These are phyloP conservation scores for Phytophthora kernoviae DNA, from an alignment of 352 stramenopile genomes.

Conservation along the genomic window DNA sequence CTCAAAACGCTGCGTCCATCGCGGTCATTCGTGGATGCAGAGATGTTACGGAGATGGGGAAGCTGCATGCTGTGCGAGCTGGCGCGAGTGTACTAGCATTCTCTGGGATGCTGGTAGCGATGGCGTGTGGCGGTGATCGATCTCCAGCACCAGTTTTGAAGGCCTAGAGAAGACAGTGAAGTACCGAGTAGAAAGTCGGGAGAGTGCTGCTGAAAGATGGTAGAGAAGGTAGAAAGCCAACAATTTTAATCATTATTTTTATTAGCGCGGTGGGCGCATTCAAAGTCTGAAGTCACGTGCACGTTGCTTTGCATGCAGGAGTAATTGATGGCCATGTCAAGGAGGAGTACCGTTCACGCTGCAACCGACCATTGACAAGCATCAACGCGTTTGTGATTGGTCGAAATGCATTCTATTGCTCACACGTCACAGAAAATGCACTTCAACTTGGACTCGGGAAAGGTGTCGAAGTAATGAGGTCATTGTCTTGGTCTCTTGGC, in stretches of 20 bases:
- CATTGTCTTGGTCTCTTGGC: not conserved
- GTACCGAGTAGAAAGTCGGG: not conserved
- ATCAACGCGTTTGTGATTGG: constrained; percentile 9
- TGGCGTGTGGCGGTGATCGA: constrained; percentile 48
- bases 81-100: constrained; percentile 59
- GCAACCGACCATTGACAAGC: constrained; percentile 16
- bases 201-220: constrained; percentile 1
- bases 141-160: constrained; percentile 10
- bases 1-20: constrained; percentile 40
- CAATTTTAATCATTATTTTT: constrained; percentile 29
- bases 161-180: constrained; percentile 4
- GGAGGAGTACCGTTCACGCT: no score
- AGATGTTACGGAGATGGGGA: constrained; percentile 58
- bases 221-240: constrained; percentile 10
- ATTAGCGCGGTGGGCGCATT: constrained; percentile 19
- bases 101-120: constrained; percentile 62
- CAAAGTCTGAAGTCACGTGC: not conserved
- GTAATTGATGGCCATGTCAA: no score
- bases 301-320: not conserved
- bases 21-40: constrained; percentile 54
- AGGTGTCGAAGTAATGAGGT: constrained; percentile 4
- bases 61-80: constrained; percentile 61
- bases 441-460: constrained; percentile 21
- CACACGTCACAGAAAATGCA: constrained; percentile 30
- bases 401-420: constrained; percentile 5